Evolutionary conservation across 2,329 filamentous ascomycete species (phyloP).

Genomic region (Pezicula neosporulosa): DNA sequence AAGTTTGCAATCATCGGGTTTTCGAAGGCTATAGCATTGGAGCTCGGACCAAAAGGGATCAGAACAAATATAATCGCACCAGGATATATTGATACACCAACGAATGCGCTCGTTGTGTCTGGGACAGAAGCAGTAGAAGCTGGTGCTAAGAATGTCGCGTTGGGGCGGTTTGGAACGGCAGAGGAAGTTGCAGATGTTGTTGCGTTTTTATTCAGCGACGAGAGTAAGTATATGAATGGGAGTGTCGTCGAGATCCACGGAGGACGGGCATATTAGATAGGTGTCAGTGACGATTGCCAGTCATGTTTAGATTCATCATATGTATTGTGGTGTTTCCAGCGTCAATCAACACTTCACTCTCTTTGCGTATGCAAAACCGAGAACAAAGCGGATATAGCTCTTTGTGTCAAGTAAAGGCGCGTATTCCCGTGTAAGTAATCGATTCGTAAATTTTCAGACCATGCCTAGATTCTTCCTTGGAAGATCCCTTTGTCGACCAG

Average conservation of each 20-base stretch:
- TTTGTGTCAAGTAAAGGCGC: no score
- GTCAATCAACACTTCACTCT: no score
- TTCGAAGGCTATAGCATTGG: slow-evolving; percentile 31
- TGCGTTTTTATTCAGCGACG: slow-evolving; percentile 46
- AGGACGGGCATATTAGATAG: slow-evolving; percentile 1
- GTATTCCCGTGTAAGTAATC: no score
- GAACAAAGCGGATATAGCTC: no score
- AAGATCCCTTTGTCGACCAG: no score
- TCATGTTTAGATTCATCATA: no score
- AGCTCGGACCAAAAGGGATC: slow-evolving; percentile 32
- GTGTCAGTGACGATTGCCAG: no score
- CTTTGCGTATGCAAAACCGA: no score
- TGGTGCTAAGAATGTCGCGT: slow-evolving; percentile 11
- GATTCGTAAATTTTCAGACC: no score
- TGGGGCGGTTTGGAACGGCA: slow-evolving; percentile 33
- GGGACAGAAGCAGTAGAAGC: slow-evolving; percentile 39
- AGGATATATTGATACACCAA: slow-evolving; percentile 39
- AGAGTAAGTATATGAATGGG: slow-evolving; percentile 51
- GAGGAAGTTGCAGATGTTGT: slow-evolving; percentile 47
- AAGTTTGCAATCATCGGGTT: slow-evolving; percentile 38
- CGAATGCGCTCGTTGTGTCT: slow-evolving; percentile 44
- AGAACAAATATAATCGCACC: slow-evolving; percentile 36
- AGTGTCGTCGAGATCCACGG: slow-evolving; percentile 46
- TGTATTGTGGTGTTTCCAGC: no score
- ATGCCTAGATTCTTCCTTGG: no score